Base-by-base conservation (phyloP, 345 rosid species). In the Abelmoschus esculentus region DNA sequence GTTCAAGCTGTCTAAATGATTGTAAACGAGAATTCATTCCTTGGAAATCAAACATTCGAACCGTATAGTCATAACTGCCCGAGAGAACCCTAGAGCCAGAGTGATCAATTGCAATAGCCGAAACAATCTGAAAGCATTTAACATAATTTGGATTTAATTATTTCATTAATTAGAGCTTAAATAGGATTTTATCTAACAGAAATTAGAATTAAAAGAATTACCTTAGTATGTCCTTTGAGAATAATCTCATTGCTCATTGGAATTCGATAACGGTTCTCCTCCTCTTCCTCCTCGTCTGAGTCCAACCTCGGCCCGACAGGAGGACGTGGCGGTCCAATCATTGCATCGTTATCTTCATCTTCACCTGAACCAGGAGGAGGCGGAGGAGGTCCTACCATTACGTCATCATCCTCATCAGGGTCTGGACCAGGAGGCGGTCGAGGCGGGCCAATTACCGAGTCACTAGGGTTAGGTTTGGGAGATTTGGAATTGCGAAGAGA, bases 81-180 rank as follows among this genome's bases (percentile, higher is more conserved):
- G 99, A 87, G 26, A 91, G 96, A 70, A 91, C 97, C 67, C 98
- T 82, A 52, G 99, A 93, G n/a, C 98, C 99, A 18, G 96, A 73
- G 68, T 75, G 93, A 77, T 91, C 98, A 60, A 95, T 82, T 13
- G 97, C 98, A 19, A 95, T 83, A 56, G 90, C 86, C 52, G 99
- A 85, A 78, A 89, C 98, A 66, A 90, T 29, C 99, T 95, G 87
- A 73, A 74, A 62, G 18, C 5, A 63, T 68, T 57, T 49, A 9
- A 50, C 31, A 55, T 5, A 18, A 58, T 29, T 64, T 47, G 57
- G 55, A 8, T 66, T 64, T 66, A 28, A 66, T 47, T 15, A 29
- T 49, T 4, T 47, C 4, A 66, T 6, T 15, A 15, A 66, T 15
- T 28, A 28, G 40, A 29, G 56, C 7, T 47, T 15, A 66, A 66